phyloP scores from a whole-genome alignment of 345 rosid species.

The Moricandia arvensis region DNA sequence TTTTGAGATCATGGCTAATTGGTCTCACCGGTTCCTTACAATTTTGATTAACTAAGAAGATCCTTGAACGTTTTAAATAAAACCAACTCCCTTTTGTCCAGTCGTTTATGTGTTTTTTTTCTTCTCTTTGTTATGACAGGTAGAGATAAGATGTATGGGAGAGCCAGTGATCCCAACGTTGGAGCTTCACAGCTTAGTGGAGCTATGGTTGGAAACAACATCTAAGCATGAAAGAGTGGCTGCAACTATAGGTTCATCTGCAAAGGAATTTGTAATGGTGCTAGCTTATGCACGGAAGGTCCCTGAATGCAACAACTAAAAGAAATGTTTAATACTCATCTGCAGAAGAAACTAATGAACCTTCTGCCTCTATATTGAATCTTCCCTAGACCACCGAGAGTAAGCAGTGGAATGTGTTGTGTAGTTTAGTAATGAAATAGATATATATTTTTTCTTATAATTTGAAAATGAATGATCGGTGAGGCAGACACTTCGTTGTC shows the following conservation, averaged over 20 bases:
- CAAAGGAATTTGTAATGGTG: constrained; percentile 91
- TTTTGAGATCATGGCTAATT: background rate
- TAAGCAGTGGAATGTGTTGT: constrained; percentile 6
- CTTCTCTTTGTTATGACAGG: constrained; percentile 43
- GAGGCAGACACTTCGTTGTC: constrained; percentile 1
- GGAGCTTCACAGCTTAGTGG: constrained; percentile 64
- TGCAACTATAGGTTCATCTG: constrained; percentile 73
- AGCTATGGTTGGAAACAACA: constrained; percentile 69
- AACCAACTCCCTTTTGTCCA: background rate
- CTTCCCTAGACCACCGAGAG: background rate
- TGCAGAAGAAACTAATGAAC: constrained; percentile 11
- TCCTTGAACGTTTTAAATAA: background rate
- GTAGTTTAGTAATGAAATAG: constrained; percentile 2
- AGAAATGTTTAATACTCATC: background rate
- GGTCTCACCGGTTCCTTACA: background rate
- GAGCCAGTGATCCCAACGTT: constrained; percentile 67
- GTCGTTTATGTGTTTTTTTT: background rate
- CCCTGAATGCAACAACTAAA: constrained; percentile 34
- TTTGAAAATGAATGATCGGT: constrained; percentile 13
- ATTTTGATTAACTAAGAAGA: background rate
- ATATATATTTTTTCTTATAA: background rate
- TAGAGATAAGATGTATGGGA: constrained; percentile 87
- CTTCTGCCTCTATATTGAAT: background rate
- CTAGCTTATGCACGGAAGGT: constrained; percentile 66
- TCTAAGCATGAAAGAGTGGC: constrained; percentile 55